Conservation (phyloP, 768 basidiomycete species). For the Amyloporia xantha region DNA sequence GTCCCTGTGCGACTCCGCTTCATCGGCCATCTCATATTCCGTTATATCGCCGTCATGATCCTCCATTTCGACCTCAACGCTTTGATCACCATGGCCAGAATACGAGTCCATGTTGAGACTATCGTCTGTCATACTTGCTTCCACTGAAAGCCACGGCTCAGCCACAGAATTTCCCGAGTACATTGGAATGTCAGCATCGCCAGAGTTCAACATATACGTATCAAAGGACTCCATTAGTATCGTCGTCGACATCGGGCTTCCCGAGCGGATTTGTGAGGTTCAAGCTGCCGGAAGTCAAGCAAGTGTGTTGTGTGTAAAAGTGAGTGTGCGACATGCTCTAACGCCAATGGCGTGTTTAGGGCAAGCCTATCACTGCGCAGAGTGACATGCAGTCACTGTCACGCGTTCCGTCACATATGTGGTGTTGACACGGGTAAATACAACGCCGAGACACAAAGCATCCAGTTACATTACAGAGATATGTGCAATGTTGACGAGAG, state of each 20-base stretch:
- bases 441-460: no score
- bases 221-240: slow-evolving; percentile 38
- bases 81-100: slow-evolving; percentile 26
- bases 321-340: no score
- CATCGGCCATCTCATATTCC: slow-evolving; percentile 56
- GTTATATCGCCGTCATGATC: slow-evolving; percentile 38
- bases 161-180: slow-evolving; percentile 30
- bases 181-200: slow-evolving; percentile 58
- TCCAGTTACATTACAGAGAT: no score
- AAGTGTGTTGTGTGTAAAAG: not conserved
- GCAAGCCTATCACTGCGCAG: no score
- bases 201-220: slow-evolving; percentile 57
- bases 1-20: slow-evolving; percentile 22
- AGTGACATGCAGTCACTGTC: no score
- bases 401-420: no score
- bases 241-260: slow-evolving; percentile 11
- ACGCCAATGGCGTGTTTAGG: no score
- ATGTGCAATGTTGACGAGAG: no score
- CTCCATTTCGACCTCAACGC: slow-evolving; percentile 66
- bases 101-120: slow-evolving; percentile 19
- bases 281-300: not conserved
- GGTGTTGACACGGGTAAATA: no score
- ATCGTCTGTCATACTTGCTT: slow-evolving; percentile 59
- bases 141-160: slow-evolving; percentile 47
- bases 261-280: no score